Conservation (phyloP, 176 grass and related monocot species). For the Poa pratensis region DNA sequence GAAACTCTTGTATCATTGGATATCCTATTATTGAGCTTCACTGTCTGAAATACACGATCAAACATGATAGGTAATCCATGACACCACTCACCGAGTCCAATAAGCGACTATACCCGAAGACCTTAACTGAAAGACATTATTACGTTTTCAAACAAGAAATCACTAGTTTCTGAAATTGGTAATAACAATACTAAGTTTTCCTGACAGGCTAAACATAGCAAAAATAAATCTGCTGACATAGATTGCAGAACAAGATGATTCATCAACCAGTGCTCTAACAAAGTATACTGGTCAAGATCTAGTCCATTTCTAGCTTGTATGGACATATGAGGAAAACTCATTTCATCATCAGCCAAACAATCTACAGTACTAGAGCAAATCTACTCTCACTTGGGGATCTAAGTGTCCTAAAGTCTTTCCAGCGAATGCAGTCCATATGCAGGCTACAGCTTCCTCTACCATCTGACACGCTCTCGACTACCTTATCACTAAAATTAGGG, state of each 20-base stretch:
- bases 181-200: not conserved
- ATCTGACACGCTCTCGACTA: not conserved
- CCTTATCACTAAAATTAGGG: too few relatives aligned
- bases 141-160: not conserved
- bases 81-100: not conserved
- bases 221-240: not conserved
- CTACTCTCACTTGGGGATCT: not conserved
- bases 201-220: not conserved
- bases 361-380: not conserved
- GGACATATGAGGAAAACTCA: not conserved
- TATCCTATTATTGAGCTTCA: not conserved
- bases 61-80: not conserved
- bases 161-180: not conserved
- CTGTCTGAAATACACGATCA: not conserved
- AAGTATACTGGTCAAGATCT: not conserved
- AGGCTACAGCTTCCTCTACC: not conserved
- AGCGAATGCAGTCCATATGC: not conserved
- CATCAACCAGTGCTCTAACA: not conserved
- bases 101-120: too few relatives aligned
- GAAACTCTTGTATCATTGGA: not conserved
- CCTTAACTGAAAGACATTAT: not conserved
- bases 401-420: too few relatives aligned
- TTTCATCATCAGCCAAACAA: not conserved
- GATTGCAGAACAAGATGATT: not conserved
- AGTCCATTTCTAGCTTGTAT: not conserved